Conservation (phyloP, 2,329 filamentous ascomycete genomes). For the Curvularia verruculosa region DNA sequence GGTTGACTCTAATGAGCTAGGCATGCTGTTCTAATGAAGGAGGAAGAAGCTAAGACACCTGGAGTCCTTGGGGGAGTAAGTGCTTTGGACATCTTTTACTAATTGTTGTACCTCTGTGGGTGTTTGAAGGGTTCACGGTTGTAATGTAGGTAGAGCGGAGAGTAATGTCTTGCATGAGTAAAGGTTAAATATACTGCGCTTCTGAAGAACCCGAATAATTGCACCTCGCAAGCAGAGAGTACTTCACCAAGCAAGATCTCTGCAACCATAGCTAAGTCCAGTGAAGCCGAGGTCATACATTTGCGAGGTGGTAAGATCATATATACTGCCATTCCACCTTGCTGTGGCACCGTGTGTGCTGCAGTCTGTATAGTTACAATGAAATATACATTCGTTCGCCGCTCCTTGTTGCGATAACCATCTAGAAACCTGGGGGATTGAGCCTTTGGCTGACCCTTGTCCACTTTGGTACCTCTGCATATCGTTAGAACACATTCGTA, state of each 20-base stretch:
- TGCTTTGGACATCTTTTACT: neutral
- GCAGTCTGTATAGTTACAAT: constrained; percentile 30
- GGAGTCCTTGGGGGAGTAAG: neutral
- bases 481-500: constrained; percentile 37
- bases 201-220: neutral
- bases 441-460: constrained; percentile 91
- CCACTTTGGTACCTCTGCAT: constrained; percentile 69
- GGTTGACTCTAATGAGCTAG: constrained; percentile 35
- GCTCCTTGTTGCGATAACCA: neutral
- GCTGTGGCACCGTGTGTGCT: constrained; percentile 21
- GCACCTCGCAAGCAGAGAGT: neutral
- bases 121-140: neutral
- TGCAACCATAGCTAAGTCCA: neutral
- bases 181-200: neutral
- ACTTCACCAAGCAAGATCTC: neutral
- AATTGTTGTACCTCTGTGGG: neutral
- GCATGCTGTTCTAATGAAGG: constrained; percentile 37
- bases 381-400: constrained; percentile 31
- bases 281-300: neutral
- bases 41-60: neutral
- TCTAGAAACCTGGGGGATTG: constrained; percentile 91
- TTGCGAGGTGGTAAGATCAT: neutral
- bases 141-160: neutral
- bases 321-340: neutral
- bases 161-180: neutral